These are phyloP conservation scores for Leucaena leucocephala DNA, from an alignment of 306 rosid genomes.

Conservation along the genomic window DNA sequence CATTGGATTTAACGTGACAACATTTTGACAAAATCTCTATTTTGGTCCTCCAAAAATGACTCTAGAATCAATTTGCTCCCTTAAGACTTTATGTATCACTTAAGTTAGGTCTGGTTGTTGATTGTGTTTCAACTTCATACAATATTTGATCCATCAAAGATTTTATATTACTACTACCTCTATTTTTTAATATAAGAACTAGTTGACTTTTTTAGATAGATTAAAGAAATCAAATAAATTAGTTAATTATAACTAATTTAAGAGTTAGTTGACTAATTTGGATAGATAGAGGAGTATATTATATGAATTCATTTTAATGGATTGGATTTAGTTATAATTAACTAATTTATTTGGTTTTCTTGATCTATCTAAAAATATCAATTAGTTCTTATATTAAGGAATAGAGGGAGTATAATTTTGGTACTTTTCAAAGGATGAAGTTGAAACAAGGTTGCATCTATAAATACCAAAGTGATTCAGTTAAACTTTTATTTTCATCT, in stretches of 20 bases:
- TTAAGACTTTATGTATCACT: not conserved
- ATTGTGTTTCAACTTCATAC: not conserved
- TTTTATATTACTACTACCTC: not conserved
- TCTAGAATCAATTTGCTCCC: not conserved
- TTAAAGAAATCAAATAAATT: too few species aligned
- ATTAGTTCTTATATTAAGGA: too few species aligned
- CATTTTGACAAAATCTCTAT: not conserved
- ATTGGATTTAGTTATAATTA: too few species aligned
- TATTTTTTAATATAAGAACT: too few species aligned
- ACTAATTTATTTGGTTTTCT: too few species aligned
- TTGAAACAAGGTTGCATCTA: not conserved
- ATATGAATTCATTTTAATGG: too few species aligned
- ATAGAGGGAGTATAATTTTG: not conserved
- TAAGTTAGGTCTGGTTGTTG: not conserved
- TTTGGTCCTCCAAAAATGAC: not conserved
- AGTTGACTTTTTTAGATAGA: too few species aligned
- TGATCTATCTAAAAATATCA: too few species aligned
- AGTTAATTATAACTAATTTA: too few species aligned
- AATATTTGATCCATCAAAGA: not conserved
- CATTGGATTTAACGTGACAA: constrained; percentile 23
- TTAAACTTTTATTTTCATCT: not conserved
- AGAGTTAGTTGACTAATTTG: too few species aligned
- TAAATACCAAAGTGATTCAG: not conserved
- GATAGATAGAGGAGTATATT: too few species aligned
- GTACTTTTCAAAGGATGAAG: not conserved